phyloP scores from a whole-genome alignment of 345 rosid genomes.

The Moricandia moricandioides region DNA sequence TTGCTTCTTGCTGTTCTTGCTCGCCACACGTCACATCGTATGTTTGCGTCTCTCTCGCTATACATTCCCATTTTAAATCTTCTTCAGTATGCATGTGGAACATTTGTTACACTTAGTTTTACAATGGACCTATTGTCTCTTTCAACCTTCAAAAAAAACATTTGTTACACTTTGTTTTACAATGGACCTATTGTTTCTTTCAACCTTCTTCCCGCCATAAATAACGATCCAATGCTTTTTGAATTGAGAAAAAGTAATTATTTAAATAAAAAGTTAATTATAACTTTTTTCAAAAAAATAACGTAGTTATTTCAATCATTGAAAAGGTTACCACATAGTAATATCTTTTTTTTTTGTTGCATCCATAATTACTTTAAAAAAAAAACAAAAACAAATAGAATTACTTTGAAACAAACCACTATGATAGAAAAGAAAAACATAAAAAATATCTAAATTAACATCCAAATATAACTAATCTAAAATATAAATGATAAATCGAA shows the following conservation, averaged over 20 bases:
- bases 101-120: conserved; percentile 7
- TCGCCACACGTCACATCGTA: conserved; percentile 77
- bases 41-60: conserved; percentile 26
- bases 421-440: not conserved
- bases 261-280: not conserved
- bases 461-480: not conserved
- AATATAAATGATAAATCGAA: not conserved
- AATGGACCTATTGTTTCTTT: not conserved
- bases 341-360: not conserved
- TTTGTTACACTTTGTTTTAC: conserved; percentile 5
- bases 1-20: conserved; percentile 70
- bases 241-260: not conserved
- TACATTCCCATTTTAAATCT: not conserved
- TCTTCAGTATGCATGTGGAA: conserved; percentile 15
- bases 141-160: too few species aligned
- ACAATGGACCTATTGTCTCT: not conserved
- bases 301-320: not conserved
- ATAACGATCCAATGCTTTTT: not conserved
- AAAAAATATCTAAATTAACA: not conserved
- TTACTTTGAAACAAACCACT: not conserved
- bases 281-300: too few species aligned
- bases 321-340: not conserved
- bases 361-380: not conserved
- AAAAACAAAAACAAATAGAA: not conserved
- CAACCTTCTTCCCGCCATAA: conserved; percentile 6